Conservation (phyloP, 2,329 filamentous ascomycete species). For the Pestalotiopsis sp. region DNA sequence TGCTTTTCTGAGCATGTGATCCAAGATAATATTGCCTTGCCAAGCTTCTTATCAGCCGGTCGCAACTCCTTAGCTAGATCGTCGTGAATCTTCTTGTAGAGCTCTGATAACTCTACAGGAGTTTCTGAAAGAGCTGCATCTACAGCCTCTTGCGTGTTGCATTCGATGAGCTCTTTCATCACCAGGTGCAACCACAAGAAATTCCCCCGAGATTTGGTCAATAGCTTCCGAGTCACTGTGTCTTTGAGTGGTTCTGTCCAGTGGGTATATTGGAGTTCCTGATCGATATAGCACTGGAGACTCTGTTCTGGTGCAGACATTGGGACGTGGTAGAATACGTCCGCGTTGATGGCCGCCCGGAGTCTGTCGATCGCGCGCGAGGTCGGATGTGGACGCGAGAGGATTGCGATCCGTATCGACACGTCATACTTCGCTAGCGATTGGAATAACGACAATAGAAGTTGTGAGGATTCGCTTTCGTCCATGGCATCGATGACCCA, state of each 20-base stretch:
- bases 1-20: conserved; percentile 17
- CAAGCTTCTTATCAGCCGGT: conserved; percentile 18
- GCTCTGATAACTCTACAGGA: not conserved
- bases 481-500: conserved; percentile 2
- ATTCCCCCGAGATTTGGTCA: conserved; percentile 13
- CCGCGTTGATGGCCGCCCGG: not conserved
- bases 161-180: conserved; percentile 18
- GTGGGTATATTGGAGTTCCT: not conserved
- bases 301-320: too few relatives aligned
- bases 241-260: conserved; percentile 19
- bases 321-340: not conserved
- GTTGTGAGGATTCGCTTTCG: conserved; percentile 21
- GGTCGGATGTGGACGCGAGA: not conserved
- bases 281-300: not conserved
- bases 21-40: conserved; percentile 26
- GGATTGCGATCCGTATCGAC: not conserved
- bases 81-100: not conserved
- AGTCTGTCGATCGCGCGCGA: not conserved
- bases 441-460: conserved; percentile 30
- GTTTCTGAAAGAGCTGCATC: not conserved
- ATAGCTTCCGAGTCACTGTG: conserved; percentile 28
- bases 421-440: conserved; percentile 9
- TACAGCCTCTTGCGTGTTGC: conserved; percentile 20
- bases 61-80: conserved; percentile 23
- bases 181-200: not conserved